A percentile compares a stretch with the other conserved stretches of the same genome.
Evolutionary conservation across 192 early-diverging fungal genomes (phyloP).

Genomic region (Coemansia sp.): DNA sequence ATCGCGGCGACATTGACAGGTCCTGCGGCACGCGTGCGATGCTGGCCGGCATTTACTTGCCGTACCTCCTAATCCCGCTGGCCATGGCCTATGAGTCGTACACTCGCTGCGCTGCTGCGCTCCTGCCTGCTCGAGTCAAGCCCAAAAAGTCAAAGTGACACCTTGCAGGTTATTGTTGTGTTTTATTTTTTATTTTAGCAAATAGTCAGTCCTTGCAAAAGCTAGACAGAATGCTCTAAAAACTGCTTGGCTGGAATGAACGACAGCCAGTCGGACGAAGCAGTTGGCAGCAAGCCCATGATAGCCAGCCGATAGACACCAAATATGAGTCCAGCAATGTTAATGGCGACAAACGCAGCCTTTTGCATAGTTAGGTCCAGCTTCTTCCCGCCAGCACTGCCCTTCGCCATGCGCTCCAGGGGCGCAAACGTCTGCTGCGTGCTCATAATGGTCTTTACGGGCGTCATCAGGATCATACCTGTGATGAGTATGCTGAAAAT

Average conservation of each 20-base stretch:
- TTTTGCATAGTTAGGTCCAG: constrained; percentile 75
- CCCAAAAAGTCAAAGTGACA: constrained; percentile 8
- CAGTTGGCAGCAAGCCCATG: constrained; percentile 96
- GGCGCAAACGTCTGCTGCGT: constrained; percentile 78
- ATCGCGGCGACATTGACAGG: constrained; percentile 53
- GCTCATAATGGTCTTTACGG: constrained; percentile 73
- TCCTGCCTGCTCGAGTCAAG: neutral
- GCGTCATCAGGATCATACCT: constrained; percentile 93
- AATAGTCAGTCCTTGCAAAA: neutral
- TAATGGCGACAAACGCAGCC: constrained; percentile 79
- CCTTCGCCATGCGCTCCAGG: constrained; percentile 64
- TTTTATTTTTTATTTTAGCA: neutral
- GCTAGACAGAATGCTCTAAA: constrained; percentile 28
- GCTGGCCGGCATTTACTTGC: constrained; percentile 63
- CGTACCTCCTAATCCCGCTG: constrained; percentile 69
- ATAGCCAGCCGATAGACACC: constrained; percentile 90
- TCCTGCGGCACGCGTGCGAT: constrained; percentile 43
- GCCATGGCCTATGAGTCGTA: constrained; percentile 55
- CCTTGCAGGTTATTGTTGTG: no score
- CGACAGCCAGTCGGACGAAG: constrained; percentile 93
- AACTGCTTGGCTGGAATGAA: constrained; percentile 77
- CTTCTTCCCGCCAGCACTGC: constrained; percentile 19
- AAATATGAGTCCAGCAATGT: constrained; percentile 77
- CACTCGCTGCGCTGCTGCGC: constrained; percentile 13
- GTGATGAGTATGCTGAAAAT: constrained; percentile 96